These are phyloP conservation scores for Abrus precatorius DNA, from an alignment of 306 rosid genomes.

Conservation along the genomic window DNA sequence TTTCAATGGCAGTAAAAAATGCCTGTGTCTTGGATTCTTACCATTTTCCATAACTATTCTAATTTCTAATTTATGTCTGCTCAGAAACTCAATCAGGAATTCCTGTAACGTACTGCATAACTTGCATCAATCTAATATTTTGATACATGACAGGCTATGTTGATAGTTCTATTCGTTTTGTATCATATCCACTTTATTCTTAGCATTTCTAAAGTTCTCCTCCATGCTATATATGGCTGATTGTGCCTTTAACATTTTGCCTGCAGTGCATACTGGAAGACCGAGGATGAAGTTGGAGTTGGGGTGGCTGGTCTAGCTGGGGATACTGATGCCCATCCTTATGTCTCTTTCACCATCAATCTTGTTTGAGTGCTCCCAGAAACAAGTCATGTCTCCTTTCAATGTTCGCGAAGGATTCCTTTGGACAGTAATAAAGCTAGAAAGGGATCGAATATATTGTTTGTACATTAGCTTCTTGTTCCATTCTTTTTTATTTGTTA, in stretches of 20 bases:
- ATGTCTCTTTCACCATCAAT: slow-evolving; percentile 80
- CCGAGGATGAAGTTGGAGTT: slow-evolving; percentile 75
- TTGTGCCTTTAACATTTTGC: slow-evolving; percentile 25
- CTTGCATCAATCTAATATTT: not conserved
- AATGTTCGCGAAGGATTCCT: slow-evolving; percentile 47
- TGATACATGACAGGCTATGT: not conserved
- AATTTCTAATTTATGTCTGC: no score
- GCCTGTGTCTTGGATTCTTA: not conserved
- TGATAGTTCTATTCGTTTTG: slow-evolving; percentile 11
- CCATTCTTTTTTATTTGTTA: slow-evolving; percentile 44
- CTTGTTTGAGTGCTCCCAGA: slow-evolving; percentile 56
- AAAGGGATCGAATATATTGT: slow-evolving; percentile 26
- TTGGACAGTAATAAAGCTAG: slow-evolving; percentile 53
- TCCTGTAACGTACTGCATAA: not conserved
- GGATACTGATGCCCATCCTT: slow-evolving; percentile 75
- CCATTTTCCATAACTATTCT: not conserved
- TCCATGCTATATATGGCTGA: slow-evolving; percentile 2
- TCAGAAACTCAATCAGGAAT: not conserved
- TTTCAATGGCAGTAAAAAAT: not conserved
- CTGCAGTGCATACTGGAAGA: slow-evolving; percentile 77
- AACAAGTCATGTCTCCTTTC: slow-evolving; percentile 26
- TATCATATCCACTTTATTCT: not conserved
- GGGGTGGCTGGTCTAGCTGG: slow-evolving; percentile 81
- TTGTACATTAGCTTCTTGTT: slow-evolving; percentile 55
- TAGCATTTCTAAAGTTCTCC: not conserved